Conservation (phyloP, 1,139 yeast species). For the Sugiyamaella xylanicola region DNA sequence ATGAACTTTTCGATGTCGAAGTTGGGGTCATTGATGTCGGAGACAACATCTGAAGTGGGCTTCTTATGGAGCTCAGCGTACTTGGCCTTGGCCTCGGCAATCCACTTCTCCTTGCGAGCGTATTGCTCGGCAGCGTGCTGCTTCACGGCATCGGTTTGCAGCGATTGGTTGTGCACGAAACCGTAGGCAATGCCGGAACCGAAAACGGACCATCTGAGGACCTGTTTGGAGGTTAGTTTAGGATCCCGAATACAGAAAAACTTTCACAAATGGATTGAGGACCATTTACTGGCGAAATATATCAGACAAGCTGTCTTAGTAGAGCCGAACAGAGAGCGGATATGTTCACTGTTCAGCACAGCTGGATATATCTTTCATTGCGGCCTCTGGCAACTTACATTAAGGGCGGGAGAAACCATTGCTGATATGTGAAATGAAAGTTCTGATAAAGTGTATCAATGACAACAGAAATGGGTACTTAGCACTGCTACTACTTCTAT, state of each 20-base stretch:
- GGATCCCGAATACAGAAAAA: too few species aligned
- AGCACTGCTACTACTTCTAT: too few species aligned
- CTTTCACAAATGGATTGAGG: too few species aligned
- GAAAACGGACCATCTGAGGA: slow-evolving; percentile 89
- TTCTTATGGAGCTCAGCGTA: slow-evolving; percentile 68
- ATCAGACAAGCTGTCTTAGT: too few species aligned
- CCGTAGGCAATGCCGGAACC: slow-evolving; percentile 92
- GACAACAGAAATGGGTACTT: not conserved
- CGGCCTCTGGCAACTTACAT: too few species aligned
- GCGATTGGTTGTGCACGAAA: slow-evolving; percentile 74
- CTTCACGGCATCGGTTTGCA: slow-evolving; percentile 62
- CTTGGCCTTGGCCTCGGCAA: slow-evolving; percentile 85
- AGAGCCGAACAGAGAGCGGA: too few species aligned
- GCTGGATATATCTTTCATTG: not conserved
- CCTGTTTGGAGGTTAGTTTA: too few species aligned
- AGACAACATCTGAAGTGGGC: slow-evolving; percentile 46
- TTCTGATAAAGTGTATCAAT: not conserved
- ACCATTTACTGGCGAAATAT: too few species aligned
- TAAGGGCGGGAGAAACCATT: slow-evolving; percentile 36
- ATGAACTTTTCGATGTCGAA: slow-evolving; percentile 66
- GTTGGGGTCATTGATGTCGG: slow-evolving; percentile 88
- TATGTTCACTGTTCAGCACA: not conserved
- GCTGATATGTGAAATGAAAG: slow-evolving; percentile 5
- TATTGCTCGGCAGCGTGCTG: slow-evolving; percentile 61
- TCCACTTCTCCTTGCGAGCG: slow-evolving; percentile 71